These are phyloP conservation scores for Parmelia sp. DNA, from an alignment of 495 filamentous ascomycete species.

Conservation along the genomic window DNA sequence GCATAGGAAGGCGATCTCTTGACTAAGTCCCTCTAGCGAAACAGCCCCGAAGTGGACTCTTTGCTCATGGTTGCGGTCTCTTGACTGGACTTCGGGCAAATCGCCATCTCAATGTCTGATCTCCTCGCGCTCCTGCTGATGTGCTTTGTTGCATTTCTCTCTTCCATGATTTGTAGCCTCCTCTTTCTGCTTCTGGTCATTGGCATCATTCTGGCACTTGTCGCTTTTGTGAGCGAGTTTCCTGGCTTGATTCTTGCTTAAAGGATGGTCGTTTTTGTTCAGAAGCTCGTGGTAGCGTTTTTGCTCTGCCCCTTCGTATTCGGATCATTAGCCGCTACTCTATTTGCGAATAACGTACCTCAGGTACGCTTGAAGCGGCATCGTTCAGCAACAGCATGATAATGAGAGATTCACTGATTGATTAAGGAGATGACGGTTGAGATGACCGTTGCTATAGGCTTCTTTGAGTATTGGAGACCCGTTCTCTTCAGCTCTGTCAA, in stretches of 20 bases:
- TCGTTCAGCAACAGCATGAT: neutral
- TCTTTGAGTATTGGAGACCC: no score
- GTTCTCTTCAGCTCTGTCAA: no score
- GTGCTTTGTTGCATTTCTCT: constrained; percentile 40
- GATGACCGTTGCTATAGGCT: no score
- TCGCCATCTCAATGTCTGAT: constrained; percentile 58
- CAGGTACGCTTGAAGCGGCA: neutral
- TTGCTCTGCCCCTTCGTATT: neutral
- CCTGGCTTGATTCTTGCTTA: constrained; percentile 52
- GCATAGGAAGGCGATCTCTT: constrained; percentile 69
- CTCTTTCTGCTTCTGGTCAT: constrained; percentile 47
- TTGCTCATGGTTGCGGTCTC: constrained; percentile 33
- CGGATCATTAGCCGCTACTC: neutral
- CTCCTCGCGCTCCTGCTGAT: constrained; percentile 44
- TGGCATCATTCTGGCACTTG: constrained; percentile 41
- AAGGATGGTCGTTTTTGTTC: constrained; percentile 31
- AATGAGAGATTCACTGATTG: neutral
- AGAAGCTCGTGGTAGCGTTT: constrained; percentile 38
- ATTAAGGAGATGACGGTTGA: neutral
- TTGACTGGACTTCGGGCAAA: constrained; percentile 47
- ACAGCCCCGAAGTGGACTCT: constrained; percentile 48
- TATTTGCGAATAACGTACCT: neutral
- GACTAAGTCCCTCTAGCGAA: constrained; percentile 52
- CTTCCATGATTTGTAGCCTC: constrained; percentile 28
- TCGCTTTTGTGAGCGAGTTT: constrained; percentile 42